phyloP scores from a whole-genome alignment of 2,329 filamentous ascomycete species.

The Aureobasidium vineae region DNA sequence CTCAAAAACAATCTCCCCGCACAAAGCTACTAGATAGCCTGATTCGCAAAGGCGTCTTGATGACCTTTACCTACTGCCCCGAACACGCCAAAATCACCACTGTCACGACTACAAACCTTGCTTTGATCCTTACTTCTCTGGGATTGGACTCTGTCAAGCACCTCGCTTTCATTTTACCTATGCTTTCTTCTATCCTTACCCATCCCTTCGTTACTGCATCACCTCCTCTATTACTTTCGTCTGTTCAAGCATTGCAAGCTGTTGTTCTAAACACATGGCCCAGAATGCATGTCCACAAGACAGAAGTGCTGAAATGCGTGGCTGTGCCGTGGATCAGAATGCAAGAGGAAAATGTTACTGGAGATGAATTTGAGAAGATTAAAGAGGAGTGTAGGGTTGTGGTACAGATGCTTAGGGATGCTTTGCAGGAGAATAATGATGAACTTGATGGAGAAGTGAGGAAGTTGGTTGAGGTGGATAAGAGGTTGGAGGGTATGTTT shows the following conservation, averaged over 20 bases:
- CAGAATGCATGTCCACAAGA: conserved; percentile 61
- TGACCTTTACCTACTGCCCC: conserved; percentile 55
- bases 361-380: conserved; percentile 26
- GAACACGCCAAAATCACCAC: conserved; percentile 59
- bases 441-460: conserved; percentile 35
- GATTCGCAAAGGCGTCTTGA: conserved; percentile 45
- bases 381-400: conserved; percentile 30
- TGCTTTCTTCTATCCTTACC: conserved; percentile 63
- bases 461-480: conserved; percentile 30
- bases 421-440: conserved; percentile 31
- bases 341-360: conserved; percentile 21
- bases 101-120: conserved; percentile 55
- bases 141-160: conserved; percentile 66
- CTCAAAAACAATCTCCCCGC: conserved; percentile 32
- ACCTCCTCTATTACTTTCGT: conserved; percentile 54
- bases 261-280: conserved; percentile 68
- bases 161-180: conserved; percentile 65
- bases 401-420: conserved; percentile 33
- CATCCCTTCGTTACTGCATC: conserved; percentile 65
- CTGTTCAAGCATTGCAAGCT: conserved; percentile 55
- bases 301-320: conserved; percentile 62
- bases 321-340: conserved; percentile 41
- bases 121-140: conserved; percentile 54
- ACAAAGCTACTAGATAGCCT: conserved; percentile 46
- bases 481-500: background rate